Conservation (phyloP, 2,329 filamentous ascomycete species). For the Alternaria atra region DNA sequence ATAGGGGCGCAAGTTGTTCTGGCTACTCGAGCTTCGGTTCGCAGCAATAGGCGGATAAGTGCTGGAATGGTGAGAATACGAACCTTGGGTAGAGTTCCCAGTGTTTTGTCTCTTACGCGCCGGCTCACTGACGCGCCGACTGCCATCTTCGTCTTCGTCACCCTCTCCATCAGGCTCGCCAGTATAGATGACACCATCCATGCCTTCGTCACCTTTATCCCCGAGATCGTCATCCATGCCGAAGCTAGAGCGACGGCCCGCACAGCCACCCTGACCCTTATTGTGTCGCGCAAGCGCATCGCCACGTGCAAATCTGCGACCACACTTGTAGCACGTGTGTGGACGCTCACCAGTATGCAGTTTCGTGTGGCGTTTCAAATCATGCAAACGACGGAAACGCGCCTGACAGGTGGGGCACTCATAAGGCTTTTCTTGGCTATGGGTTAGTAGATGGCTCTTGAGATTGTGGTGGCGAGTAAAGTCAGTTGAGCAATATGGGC, state of each 20-base stretch:
- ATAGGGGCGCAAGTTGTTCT: slow-evolving; percentile 45
- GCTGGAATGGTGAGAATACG: slow-evolving; percentile 72
- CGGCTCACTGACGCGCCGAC: slow-evolving; percentile 72
- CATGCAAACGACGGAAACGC: slow-evolving; percentile 90
- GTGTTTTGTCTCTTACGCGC: slow-evolving; percentile 74
- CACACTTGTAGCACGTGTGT: slow-evolving; percentile 93
- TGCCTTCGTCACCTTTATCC: slow-evolving; percentile 63
- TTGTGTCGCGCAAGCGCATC: slow-evolving; percentile 94
- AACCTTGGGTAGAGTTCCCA: slow-evolving; percentile 61
- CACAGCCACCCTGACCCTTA: slow-evolving; percentile 94
- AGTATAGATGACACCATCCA: slow-evolving; percentile 70
- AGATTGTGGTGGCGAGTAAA: slow-evolving; percentile 98
- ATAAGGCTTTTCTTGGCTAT: slow-evolving; percentile 98
- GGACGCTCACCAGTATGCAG: slow-evolving; percentile 96
- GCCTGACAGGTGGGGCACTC: slow-evolving; percentile 92
- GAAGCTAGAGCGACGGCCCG: slow-evolving; percentile 87
- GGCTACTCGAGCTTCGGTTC: slow-evolving; percentile 37
- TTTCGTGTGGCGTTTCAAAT: slow-evolving; percentile 95
- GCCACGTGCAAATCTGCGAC: slow-evolving; percentile 91
- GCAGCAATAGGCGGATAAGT: slow-evolving; percentile 78
- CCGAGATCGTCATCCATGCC: slow-evolving; percentile 76
- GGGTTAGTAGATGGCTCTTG: slow-evolving; percentile 95
- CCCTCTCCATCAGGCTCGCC: slow-evolving; percentile 66
- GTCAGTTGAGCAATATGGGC: slow-evolving; percentile 93
- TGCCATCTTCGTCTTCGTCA: slow-evolving; percentile 59